Evolutionary conservation across 306 rosid species (phyloP), one percentile per base, ranked within the genome.

Genomic region (Malus fusca): DNA sequence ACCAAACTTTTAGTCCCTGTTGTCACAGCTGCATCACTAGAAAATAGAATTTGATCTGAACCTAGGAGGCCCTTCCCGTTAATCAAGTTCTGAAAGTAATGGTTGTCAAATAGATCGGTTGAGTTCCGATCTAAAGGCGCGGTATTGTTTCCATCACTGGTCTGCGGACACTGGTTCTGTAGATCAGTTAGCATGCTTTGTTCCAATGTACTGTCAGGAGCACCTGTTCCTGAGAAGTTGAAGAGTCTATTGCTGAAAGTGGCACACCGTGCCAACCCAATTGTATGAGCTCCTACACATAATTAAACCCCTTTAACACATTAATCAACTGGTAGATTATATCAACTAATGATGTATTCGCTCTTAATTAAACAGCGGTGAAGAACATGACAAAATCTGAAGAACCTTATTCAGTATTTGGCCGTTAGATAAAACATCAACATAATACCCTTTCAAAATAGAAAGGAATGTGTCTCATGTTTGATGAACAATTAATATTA

Each of bases 261-360:
- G 25, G 72, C 74, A 71, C 98, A 95, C 81, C 85, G 90, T 68
- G 96, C 87, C 63, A 79, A 35, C 10, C 98, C 97, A 74, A 92
- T 81, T 2, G 98, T 95, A 77, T 95, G 98, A 0, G 84, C 96
- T n/a, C 98, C 98, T 94, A 31, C 68, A 64, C 44, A 64, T 3
- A 64, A 64, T 64, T 15, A 63, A 26, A 48, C 60, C 1, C 42
- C 15, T 17, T 64, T 64, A 19, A 64, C 14, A 8, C 44, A 8
- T 31, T 64, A 64, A 33, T 64, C 11, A 64, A 31, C 1, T 3
- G 37, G 11, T 26, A 19, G 21, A 5, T 64, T 5, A 21, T 19
- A 21, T 59, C 21, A 51, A 15, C 21, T 51, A 51, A 51, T 4
- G 8, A 51, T 17, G 18, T 51, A 15, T 17, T 51, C 21, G 21